Base-by-base conservation (phyloP, 768 basidiomycete genomes). In the Amanita molliuscula region DNA sequence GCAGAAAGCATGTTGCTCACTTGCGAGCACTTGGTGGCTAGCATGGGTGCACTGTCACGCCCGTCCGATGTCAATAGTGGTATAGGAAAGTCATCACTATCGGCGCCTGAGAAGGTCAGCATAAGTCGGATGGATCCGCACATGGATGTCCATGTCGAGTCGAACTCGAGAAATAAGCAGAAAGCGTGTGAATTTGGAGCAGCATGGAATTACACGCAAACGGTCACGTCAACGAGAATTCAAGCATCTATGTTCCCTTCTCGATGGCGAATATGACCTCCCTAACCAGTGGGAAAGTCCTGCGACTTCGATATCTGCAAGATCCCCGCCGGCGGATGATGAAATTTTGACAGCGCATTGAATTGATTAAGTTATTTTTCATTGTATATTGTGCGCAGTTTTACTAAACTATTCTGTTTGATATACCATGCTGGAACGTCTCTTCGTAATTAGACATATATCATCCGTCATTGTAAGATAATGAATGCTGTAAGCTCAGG, bases 1-100 rank as follows among this genome's bases (percentile, higher is more conserved):
- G 85, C 87, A 5, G 68, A 72, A 58, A 67, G 72, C 47, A 83
- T 87, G 69, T 64, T 90, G 1, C 69, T 68, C 11, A 80, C 82
- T 2, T 82, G 79, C 41, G 83, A 83, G 57, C 80, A 81, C 57
- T 70, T 89, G 1, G 83, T 81, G 0, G 79, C 79, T 8, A 85
- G 86, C 3, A 70, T 89, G 46, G 84, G 85, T 20, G 78, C 77
- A 6, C 63, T 62, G 36, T 58, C 62, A 6, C 55, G 71, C 64
- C 26, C 56, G 44, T 13, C 47, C n/a, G 11, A 44, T 10, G 15
- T 16, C 36, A 36, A 23, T 26, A 13, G 5, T 6, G 15, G 28
- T 15, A 2, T 35, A 31, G 44, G 34, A 2, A 50, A 28, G 23
- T 42, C 7, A 26, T 42, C 49, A 8, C 41, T 50, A 11, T n/a